phyloP scores from a whole-genome alignment of 2,329 filamentous ascomycete genomes.

The Calonectria hawksworthii region DNA sequence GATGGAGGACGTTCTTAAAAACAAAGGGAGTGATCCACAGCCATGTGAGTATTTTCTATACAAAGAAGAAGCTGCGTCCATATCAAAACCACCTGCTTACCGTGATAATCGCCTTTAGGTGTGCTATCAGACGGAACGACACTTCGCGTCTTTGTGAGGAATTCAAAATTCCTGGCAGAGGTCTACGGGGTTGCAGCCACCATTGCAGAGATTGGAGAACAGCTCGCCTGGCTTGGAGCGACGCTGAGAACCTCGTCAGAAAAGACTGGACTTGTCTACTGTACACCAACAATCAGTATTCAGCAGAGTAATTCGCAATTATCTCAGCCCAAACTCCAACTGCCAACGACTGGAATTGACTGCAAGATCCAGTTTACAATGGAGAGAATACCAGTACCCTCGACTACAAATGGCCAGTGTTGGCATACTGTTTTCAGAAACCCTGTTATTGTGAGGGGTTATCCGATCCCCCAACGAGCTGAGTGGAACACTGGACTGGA shows the following conservation, averaged over 20 bases:
- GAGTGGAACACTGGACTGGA: constrained; percentile 21
- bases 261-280: neutral
- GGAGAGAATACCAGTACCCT: neutral
- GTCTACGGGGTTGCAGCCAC: neutral
- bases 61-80: too few species aligned
- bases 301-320: too few species aligned
- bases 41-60: too few species aligned
- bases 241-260: constrained; percentile 21
- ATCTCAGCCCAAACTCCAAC: too few species aligned
- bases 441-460: constrained; percentile 27
- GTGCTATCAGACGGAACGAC: constrained; percentile 11
- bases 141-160: too few species aligned
- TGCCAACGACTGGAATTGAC: too few species aligned
- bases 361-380: too few species aligned
- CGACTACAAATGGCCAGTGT: constrained; percentile 22
- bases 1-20: too few species aligned
- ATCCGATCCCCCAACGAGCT: constrained; percentile 16
- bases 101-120: too few species aligned
- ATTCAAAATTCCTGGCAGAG: too few species aligned
- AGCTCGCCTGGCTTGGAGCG: constrained; percentile 31
- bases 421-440: constrained; percentile 30
- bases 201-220: constrained; percentile 27
- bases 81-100: too few species aligned
- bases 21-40: too few species aligned
- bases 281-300: neutral